Conservation (phyloP, 2,329 filamentous ascomycete species). For the Fonsecaea pugnacius region DNA sequence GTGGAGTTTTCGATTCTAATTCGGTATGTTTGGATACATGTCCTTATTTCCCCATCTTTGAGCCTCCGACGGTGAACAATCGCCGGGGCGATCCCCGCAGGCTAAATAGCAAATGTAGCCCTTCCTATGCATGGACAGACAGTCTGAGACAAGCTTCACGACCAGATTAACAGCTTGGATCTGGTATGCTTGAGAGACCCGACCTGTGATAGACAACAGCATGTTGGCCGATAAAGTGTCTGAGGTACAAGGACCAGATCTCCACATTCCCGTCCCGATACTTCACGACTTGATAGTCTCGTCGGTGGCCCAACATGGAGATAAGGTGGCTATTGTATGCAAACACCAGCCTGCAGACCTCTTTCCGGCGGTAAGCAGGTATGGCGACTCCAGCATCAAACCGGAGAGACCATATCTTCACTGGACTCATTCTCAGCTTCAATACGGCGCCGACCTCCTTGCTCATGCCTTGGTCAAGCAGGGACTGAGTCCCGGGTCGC, state of each 20-base stretch:
- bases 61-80: conserved; percentile 10
- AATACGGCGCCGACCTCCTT: conserved; percentile 14
- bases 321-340: conserved; percentile 7
- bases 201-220: neutral
- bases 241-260: neutral
- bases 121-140: neutral
- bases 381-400: neutral
- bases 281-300: conserved; percentile 5
- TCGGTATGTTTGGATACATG: neutral
- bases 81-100: neutral
- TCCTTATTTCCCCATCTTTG: neutral
- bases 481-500: neutral
- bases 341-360: conserved; percentile 12
- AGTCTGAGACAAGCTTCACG: neutral
- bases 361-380: neutral
- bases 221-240: conserved; percentile 1
- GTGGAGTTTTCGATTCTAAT: neutral
- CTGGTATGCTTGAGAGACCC: neutral
- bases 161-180: neutral
- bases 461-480: conserved; percentile 1
- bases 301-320: conserved; percentile 4
- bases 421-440: conserved; percentile 13
- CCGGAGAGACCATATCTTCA: neutral
- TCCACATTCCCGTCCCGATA: conserved; percentile 4
- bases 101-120: neutral